Conservation (phyloP, 148 eudicot genomes). For the Dysphania ambrosioides region DNA sequence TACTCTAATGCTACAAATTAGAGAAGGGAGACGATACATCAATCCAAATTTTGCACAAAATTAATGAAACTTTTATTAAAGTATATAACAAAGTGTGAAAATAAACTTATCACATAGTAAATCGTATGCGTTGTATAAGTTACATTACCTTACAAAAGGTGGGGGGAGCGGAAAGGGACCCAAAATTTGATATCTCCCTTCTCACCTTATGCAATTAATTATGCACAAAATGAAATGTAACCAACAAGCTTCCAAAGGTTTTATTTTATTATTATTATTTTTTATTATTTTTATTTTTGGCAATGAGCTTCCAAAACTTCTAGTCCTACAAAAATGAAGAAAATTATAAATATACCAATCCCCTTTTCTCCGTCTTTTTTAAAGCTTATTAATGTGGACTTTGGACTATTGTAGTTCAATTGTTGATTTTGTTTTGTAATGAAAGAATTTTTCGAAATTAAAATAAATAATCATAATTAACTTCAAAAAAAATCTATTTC, state of each 20-base stretch:
- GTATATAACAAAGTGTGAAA: background rate
- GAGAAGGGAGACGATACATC: background rate
- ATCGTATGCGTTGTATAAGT: background rate
- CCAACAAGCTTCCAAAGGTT: slow-evolving; percentile 8
- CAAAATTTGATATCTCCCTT: slow-evolving; percentile 2
- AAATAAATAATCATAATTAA: too few species aligned
- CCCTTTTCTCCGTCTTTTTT: too few species aligned
- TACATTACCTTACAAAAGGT: slow-evolving; percentile 14
- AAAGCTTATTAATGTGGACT: too few species aligned
- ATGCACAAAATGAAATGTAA: slow-evolving; percentile 12
- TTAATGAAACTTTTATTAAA: too few species aligned
- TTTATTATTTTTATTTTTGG: too few species aligned
- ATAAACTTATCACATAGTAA: background rate
- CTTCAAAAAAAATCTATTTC: slow-evolving; percentile 4
- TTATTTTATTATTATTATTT: too few species aligned
- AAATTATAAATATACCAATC: background rate
- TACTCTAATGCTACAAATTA: too few species aligned
- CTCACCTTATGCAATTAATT: slow-evolving; percentile 10
- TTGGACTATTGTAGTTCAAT: too few species aligned
- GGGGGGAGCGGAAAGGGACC: background rate
- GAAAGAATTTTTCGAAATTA: slow-evolving; percentile 6
- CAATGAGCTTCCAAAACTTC: too few species aligned
- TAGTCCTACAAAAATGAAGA: background rate
- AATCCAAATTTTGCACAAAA: too few species aligned
- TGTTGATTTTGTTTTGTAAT: slow-evolving; percentile 12